Base-by-base conservation (phyloP, 768 basidiomycete genomes). In the Sistotremastrum suecicum region DNA sequence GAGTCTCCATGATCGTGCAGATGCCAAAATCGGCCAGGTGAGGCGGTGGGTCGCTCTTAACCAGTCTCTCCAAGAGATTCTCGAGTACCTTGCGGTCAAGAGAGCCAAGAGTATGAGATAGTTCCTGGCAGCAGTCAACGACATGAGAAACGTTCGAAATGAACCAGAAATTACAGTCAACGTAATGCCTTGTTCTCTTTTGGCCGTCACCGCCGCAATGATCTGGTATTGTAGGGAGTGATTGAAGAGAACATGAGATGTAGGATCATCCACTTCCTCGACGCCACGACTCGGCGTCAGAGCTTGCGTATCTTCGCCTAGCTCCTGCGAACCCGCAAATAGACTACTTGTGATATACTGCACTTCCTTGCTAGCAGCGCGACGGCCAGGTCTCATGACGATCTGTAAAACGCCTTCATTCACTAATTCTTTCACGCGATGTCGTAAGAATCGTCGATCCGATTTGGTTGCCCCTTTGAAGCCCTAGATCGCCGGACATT, bases 81-180 rank as follows among this genome's bases (percentile, higher is more conserved):
- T 94, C 90, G 42, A 91, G 69, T 1, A 82, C 87, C 30, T 90
- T 79, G 56, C 74, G 75, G 59, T 91, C 84, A 49, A 90, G 83
- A 50, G 76, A 68, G 51, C 75, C 72, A 12, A 90, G 66, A 32
- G 74, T 66, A 8, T 55, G 52, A 38, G 79, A 75, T 7, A 85
- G 62, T 57, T 83, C 80, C 85, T 87, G 46, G 37, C 34, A 11
- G 34, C 7, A 11, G 31, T 45, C 12, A 31, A 3, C 12, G 3
- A 12, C 41, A 35, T 7, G 30, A 45, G 9, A 32, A 29, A 34
- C 2, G 12, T 58, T 39, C 49, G 49, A 41, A 41, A 41, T 35
- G 7, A 32, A 39, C 9, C 34, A 41, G 30, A 28, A 9, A 20
- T 20, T 20, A 20, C 84, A 59, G 74, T 79, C 39, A 87, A 63